Evolutionary conservation across 2,329 filamentous ascomycete genomes (phyloP), one percentile per base, ranked within the genome.

Genomic region (Xylaria sp.): DNA sequence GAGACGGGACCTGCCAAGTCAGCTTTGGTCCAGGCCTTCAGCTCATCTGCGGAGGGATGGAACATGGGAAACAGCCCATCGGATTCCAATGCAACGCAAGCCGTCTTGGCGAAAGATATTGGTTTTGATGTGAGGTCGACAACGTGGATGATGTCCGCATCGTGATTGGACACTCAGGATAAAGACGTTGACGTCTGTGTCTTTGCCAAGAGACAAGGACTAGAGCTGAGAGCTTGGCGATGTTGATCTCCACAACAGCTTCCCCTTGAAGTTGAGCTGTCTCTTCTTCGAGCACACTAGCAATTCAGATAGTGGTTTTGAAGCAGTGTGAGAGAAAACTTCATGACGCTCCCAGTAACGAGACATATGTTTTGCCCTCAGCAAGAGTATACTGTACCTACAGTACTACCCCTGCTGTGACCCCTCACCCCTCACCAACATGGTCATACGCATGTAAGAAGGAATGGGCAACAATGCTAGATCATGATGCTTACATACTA

Each of bases 161-260:
- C 28, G 21, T 59, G 63, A 62, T 65, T 65, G 59, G 63, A 17
- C 19, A 21, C 15, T 37, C 2, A 21, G 3, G 17, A 19, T 2
- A 9, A 23, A 11, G 17, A 42, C 35, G 57, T 46, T 56, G 31
- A 37, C 49, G 25, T 31, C 17, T 25, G 37, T 40, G 19, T 25
- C 47, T 38, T 31, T 45, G 61, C 61, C 61, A 63, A 63, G 61
- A 35, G 52, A 40, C 40, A 56, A 21, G 3, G 40, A 19, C 40
- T 42, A 19, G 42, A 49, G 61, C 61, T 64, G 58, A 61, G 19
- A 28, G 23, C 61, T 64, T 64, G 61, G 61, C 61, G 31, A 50
- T 50, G 19, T 19, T 33, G 3, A 31, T 49, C 57, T 28, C 57
- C 52, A 47, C 35, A 60, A 15, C 1, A 35, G 46, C 46, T 50